Evolutionary conservation across 805 yeast genomes (phyloP), one percentile per base, ranked within the genome.

Genomic region (Komagataella populi): DNA sequence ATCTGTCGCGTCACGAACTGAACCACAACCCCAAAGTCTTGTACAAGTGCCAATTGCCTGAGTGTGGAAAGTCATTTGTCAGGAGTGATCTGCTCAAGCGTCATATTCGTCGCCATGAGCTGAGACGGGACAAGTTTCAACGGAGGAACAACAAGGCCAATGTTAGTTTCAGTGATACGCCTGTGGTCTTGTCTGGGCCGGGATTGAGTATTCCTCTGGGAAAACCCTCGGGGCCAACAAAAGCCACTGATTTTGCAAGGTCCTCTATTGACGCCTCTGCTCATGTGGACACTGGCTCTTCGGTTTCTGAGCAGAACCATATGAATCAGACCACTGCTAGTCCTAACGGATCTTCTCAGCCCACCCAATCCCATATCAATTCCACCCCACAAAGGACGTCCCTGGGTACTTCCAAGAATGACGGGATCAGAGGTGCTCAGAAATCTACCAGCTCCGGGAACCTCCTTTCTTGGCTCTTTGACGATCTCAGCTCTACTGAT

Each of bases 21-120:
- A 82, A 82, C 59, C 87, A 82, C 55, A 70, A 72, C 52, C 78
- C 79, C 2, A 69, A 73, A 18, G 75, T 74, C 50, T 78, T 81
- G 8, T 81, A 72, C 59, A 68, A 67, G 23, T 82, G 88, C 60
- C 59, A 62, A 2, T 67, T 67, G 61, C 66, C 72, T 8, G 65
- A 66, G 3, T 82, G 88, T 60, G 68, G 71, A 1, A 80, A 78
- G 61, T 76, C 82, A 0, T 82, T 82, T 67, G 87, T 82, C 0
- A 64, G 88, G 45, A 73, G 70, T 52, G 88, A 82, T 59, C 63
- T 82, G 47, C 67, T 72, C 23, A 66, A 63, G 6, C 57, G 84
- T 63, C 72, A 80, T 59, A 53, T 64, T 56, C 60, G 67, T 66
- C 51, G 81, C 55, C 70, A 77, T 59, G 70, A 69, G 39, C 39